These are phyloP conservation scores for Fusarium continuum DNA, from an alignment of 2,329 filamentous ascomycete genomes.

Conservation along the genomic window DNA sequence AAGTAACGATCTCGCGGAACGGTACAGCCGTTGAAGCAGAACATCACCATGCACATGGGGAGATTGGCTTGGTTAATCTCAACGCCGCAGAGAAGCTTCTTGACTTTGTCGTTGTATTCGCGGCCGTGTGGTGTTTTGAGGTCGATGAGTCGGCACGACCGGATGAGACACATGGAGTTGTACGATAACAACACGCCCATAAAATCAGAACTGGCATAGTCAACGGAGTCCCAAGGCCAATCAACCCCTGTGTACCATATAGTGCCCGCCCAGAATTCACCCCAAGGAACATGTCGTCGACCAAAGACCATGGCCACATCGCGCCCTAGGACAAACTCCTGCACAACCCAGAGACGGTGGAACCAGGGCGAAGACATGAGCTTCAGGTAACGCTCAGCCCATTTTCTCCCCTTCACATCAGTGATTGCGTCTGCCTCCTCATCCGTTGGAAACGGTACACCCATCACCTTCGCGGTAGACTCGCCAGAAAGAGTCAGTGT, in stretches of 20 bases:
- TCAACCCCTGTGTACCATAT: not conserved
- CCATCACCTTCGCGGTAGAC: not conserved
- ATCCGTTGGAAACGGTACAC: not conserved
- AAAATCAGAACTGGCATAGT: rapidly evolving
- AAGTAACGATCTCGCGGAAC: slow-evolving; percentile 10
- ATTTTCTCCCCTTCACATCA: not conserved
- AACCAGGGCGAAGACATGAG: slow-evolving; percentile 8
- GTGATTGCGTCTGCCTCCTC: not conserved
- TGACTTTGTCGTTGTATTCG: not conserved
- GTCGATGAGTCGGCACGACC: not conserved
- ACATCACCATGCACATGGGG: not conserved
- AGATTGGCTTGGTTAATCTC: not conserved
- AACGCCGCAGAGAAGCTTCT: not conserved
- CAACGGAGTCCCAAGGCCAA: not conserved
- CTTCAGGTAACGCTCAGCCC: rapidly evolving
- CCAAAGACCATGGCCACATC: slow-evolving; percentile 7
- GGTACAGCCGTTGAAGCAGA: not conserved
- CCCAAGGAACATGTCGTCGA: not conserved
- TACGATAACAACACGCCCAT: rapidly evolving
- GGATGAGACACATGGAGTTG: not conserved
- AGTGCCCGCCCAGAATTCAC: not conserved
- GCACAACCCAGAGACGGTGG: slow-evolving; percentile 14
- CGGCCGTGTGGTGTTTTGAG: not conserved
- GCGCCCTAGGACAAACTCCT: slow-evolving; percentile 17
- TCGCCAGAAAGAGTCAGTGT: not conserved